Evolutionary conservation across 1,284 basidiomycete species (phyloP), one percentile per base, ranked within the genome.

Genomic region (Rhodotorula sp.): DNA sequence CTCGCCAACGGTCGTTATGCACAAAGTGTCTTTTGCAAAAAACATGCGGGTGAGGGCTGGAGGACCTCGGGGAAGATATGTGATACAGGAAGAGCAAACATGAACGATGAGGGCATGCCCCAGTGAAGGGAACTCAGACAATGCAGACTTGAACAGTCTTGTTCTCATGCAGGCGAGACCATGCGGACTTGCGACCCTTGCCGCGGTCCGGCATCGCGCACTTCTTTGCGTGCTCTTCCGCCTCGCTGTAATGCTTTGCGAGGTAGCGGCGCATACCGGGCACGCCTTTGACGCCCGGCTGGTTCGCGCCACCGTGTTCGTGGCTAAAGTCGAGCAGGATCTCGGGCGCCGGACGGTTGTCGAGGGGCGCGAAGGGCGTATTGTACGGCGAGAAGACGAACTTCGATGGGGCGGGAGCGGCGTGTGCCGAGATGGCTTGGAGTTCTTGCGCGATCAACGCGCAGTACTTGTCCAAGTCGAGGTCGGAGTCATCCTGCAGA

Each of bases 381-480:
- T 89, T 90, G 81, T 82, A 83, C 21, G 80, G 61, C 60, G 79
- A 84, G 83, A 86, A 88, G 72, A 88, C 79, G 80, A 83, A 88
- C 4, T 82, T 78, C 23, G 81, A 77, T 6, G 86, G 86, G 28
- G 85, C 81, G 23, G 85, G 85, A 48, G 81, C 80, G 23, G 85
- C 83, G 80, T 88, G 86, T 54, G 87, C 86, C 23, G 87, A 88
- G 77, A 90, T 86, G 78, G 88, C 85, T 74, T 87, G 85, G n/a
- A 90, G 81, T 76, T 89, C 88, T 28, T 86, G 83, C 71, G 87
- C 85, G 74, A 89, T 85, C 31, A 83, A 78, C 23, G 86, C 82
- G 79, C 87, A 89, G 84, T 89, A 89, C 60, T 81, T 78, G 78
- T 89, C 88, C 45, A 89, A 83, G 78, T 89, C 87, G 60, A 89